phyloP scores from a whole-genome alignment of 208 protist species.

The Jaenimonas drosophilae region DNA sequence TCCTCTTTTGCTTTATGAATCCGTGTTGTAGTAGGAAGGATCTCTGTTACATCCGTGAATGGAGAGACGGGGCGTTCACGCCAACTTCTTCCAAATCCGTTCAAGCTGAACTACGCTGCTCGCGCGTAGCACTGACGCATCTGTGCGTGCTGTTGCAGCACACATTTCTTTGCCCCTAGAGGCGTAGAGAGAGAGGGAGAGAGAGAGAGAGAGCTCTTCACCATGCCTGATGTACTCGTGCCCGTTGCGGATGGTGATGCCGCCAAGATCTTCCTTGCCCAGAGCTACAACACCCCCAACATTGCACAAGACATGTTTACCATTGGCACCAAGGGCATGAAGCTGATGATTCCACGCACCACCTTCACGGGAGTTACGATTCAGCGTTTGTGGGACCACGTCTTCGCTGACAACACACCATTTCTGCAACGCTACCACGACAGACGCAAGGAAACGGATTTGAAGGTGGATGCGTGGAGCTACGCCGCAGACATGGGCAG shows the following conservation, averaged over 20 bases:
- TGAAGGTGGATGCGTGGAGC: slow-evolving; percentile 51
- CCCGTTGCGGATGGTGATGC: slow-evolving; percentile 30
- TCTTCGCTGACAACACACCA: slow-evolving; percentile 50
- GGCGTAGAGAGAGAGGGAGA: too few species aligned
- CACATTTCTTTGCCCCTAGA: too few species aligned
- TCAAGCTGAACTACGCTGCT: too few species aligned
- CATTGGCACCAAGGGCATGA: slow-evolving; percentile 34
- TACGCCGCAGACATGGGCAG: slow-evolving; percentile 62
- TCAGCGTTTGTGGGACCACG: slow-evolving; percentile 50
- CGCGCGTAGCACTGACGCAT: too few species aligned
- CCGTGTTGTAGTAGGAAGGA: too few species aligned
- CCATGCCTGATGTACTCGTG: too few species aligned
- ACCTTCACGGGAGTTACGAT: slow-evolving; percentile 62
- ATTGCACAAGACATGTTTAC: slow-evolving; percentile 73
- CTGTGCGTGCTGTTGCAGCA: too few species aligned
- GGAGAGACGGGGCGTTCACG: too few species aligned
- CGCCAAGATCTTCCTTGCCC: slow-evolving; percentile 43
- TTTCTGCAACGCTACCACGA: slow-evolving; percentile 72
- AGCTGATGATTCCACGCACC: slow-evolving; percentile 49
- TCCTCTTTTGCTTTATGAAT: too few species aligned
- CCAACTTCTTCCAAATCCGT: too few species aligned
- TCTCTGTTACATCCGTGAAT: too few species aligned
- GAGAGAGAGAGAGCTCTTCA: too few species aligned
- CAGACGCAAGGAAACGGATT: slow-evolving; percentile 45
- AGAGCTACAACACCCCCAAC: slow-evolving; percentile 35